These are phyloP conservation scores for Naganishia vaughanmartiniae DNA, from an alignment of 768 basidiomycete genomes.

Conservation along the genomic window DNA sequence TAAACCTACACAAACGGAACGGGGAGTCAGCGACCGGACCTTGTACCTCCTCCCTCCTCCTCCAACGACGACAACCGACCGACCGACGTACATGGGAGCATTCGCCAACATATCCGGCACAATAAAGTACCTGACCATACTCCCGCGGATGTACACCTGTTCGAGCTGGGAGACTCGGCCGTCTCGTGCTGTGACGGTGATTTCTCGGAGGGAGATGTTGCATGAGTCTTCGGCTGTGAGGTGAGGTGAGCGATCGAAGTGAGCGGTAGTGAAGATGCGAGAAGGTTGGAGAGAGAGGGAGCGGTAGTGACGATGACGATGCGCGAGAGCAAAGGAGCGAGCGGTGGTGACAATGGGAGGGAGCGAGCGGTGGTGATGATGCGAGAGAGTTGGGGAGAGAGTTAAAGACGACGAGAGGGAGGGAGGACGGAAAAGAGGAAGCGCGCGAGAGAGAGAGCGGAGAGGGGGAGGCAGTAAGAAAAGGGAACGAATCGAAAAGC, in stretches of 20 bases:
- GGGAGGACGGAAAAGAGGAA: no score
- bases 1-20: slow-evolving; percentile 78
- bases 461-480: no score
- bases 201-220: slow-evolving; percentile 92
- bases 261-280: slow-evolving; percentile 4
- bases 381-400: no score
- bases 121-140: slow-evolving; percentile 96
- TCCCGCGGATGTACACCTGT: slow-evolving; percentile 97
- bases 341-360: no score
- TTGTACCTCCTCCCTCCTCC: not conserved
- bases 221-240: slow-evolving; percentile 97
- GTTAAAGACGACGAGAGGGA: no score
- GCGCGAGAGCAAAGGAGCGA: slow-evolving; percentile 1
- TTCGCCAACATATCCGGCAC: slow-evolving; percentile 99
- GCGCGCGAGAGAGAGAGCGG: no score
- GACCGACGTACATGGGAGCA: slow-evolving; percentile 81
- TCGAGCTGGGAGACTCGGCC: slow-evolving; percentile 97
- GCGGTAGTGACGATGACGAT: slow-evolving; percentile 4
- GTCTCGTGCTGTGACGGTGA: slow-evolving; percentile 96
- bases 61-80: no score
- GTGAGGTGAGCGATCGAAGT: not conserved
- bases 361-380: no score
- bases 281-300: no score
- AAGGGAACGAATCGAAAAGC: no score
- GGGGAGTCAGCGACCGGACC: no score